Evolutionary conservation across 2,329 filamentous ascomycete genomes (phyloP), one percentile per base, ranked within the genome.

Genomic region (Penicillium sp.): DNA sequence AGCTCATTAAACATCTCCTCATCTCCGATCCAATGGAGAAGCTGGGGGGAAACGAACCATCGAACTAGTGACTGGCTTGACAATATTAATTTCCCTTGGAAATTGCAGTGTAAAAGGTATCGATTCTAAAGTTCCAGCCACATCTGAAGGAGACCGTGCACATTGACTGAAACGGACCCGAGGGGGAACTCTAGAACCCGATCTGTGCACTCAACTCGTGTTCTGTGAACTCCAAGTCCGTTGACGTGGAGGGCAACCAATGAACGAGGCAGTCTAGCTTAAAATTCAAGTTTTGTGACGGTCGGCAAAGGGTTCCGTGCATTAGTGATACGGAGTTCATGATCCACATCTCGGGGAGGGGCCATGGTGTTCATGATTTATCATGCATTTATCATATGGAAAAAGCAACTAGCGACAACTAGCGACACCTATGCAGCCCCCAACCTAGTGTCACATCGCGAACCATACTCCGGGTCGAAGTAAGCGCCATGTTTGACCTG

Each of bases 401-500:
- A 48, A 35, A 48, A 31, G 26, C 14, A 27, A 23, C 16, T 13
- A 42, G 37, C 9, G 7, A n/a, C 14, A 27, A 23, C 16, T 13
- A 42, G 37, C 9, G 7, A n/a, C 27, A 35, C 27, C 26, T 35
- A 29, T 53, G 50, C 50, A 53, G 50, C 42, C 50, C 31, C 50
- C 29, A 33, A 44, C n/a, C 9, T 16, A n/a, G 19, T 29, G 50
- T 53, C 50, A 53, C 46, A 35, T 19, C n/a, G 42, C 13, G 46
- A 21, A 49, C 46, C 53, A 54, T 14, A 54, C 29, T 44, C 39
- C 29, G 27, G 31, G 53, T 55, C 39, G 42, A 46, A 54, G 58
- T 66, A 66, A 66, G 63, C 63, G 63, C 61, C 60, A 47, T 57
- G 55, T 62, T 65, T 57, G 57, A 59, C 54, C 39, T 35, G 27